Conservation (phyloP, 2,329 filamentous ascomycete species). For the Esteya vermicola region DNA sequence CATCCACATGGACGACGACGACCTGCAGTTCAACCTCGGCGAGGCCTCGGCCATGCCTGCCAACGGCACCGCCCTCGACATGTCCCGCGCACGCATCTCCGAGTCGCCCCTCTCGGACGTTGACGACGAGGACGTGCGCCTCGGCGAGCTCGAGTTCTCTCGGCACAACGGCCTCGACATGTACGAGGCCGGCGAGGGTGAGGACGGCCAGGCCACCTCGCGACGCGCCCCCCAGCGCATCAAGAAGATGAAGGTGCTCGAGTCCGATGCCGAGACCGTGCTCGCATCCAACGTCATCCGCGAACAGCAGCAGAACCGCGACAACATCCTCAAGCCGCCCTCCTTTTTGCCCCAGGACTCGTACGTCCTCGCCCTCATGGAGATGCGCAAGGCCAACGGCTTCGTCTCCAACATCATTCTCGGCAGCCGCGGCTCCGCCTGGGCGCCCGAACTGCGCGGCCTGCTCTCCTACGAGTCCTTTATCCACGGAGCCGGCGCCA, state of each 20-base stretch:
- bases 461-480: slow-evolving; percentile 79
- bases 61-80: slow-evolving; percentile 27
- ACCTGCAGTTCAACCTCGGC: slow-evolving; percentile 49
- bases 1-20: slow-evolving; percentile 44
- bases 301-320: slow-evolving; percentile 71
- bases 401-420: slow-evolving; percentile 82
- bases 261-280: slow-evolving; percentile 68
- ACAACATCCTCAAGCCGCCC: slow-evolving; percentile 70
- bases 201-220: slow-evolving; percentile 39
- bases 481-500: slow-evolving; percentile 38
- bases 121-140: slow-evolving; percentile 45
- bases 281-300: slow-evolving; percentile 67
- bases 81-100: slow-evolving; percentile 47
- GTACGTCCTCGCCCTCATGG: slow-evolving; percentile 72
- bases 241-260: slow-evolving; percentile 64
- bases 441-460: slow-evolving; percentile 88
- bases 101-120: slow-evolving; percentile 59
- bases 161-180: slow-evolving; percentile 38
- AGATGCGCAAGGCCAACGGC: slow-evolving; percentile 79
- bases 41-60: slow-evolving; percentile 44
- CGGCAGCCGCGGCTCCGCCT: slow-evolving; percentile 61
- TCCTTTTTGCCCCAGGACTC: slow-evolving; percentile 80
- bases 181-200: slow-evolving; percentile 46
- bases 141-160: slow-evolving; percentile 44
- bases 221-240: slow-evolving; percentile 59